phyloP scores from a whole-genome alignment of 257 asterid genomes.

The Mentha longifolia region DNA sequence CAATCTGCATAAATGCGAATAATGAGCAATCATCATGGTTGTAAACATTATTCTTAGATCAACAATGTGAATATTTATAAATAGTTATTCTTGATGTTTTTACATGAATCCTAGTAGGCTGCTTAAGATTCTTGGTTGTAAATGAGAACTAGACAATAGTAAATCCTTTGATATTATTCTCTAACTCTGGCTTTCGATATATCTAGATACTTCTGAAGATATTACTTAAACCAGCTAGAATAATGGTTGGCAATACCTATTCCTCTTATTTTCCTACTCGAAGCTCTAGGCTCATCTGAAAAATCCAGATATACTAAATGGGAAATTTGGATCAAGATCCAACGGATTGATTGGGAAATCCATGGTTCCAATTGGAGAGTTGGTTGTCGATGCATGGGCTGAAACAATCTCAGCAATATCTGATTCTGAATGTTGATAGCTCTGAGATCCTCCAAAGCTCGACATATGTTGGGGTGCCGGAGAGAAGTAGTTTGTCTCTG shows the following conservation, averaged over 20 bases:
- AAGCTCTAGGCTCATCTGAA: slow-evolving; percentile 40
- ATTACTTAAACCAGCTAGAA: slow-evolving; percentile 5
- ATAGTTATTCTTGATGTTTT: slow-evolving; percentile 10
- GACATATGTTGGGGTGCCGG: slow-evolving; percentile 32
- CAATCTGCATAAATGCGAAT: neutral
- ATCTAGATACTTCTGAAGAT: slow-evolving; percentile 17
- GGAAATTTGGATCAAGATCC: slow-evolving; percentile 60
- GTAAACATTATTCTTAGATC: neutral
- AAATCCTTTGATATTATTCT: slow-evolving; percentile 17
- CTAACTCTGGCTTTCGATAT: slow-evolving; percentile 1
- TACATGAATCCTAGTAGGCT: neutral
- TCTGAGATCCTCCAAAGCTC: slow-evolving; percentile 30
- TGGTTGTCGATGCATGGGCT: slow-evolving; percentile 69
- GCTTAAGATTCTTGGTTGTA: slow-evolving; percentile 15
- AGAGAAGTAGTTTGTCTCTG: slow-evolving; percentile 50
- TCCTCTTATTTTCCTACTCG: slow-evolving; percentile 24
- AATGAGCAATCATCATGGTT: neutral
- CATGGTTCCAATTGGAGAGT: slow-evolving; percentile 71
- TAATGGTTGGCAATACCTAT: slow-evolving; percentile 16
- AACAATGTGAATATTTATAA: neutral
- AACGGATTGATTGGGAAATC: slow-evolving; percentile 54
- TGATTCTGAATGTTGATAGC: slow-evolving; percentile 32
- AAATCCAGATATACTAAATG: slow-evolving; percentile 48
- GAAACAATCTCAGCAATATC: slow-evolving; percentile 61
- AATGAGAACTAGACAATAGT: neutral